Evolutionary conservation across 163 green algal species (phyloP).

Genomic region (Scenedesmus sp.): DNA sequence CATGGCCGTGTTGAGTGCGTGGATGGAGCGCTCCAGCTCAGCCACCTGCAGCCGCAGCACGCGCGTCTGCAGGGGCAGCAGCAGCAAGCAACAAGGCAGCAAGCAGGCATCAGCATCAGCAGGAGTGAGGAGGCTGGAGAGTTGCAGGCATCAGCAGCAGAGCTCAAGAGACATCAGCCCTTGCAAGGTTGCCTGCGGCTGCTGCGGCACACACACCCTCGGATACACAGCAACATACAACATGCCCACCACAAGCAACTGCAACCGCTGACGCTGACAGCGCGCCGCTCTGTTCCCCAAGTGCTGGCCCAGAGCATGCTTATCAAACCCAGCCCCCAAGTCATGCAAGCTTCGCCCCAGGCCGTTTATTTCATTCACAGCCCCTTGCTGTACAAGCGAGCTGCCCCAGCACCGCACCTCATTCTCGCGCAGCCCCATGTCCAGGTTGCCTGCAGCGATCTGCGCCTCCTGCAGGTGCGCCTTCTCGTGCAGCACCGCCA

Average conservation of each 20-base stretch:
- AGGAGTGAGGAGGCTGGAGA: neutral
- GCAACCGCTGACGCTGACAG: too few species aligned
- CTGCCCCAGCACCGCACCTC: slow-evolving; percentile 8
- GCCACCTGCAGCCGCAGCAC: slow-evolving; percentile 44
- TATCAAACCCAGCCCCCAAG: too few species aligned
- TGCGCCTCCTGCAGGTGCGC: slow-evolving; percentile 66
- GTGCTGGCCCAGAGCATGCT: too few species aligned
- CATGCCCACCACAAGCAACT: too few species aligned
- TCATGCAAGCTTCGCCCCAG: too few species aligned
- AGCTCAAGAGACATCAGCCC: too few species aligned
- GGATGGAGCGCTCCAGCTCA: slow-evolving; percentile 73
- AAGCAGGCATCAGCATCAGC: slow-evolving; percentile 17
- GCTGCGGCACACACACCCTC: too few species aligned
- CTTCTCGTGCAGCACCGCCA: slow-evolving; percentile 91
- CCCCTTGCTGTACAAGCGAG: too few species aligned
- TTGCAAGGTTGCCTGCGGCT: neutral
- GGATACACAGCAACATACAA: too few species aligned
- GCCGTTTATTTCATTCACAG: too few species aligned
- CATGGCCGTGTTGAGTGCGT: slow-evolving; percentile 57
- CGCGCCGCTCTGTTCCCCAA: too few species aligned
- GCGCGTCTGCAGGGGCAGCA: slow-evolving; percentile 57
- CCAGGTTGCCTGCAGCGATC: slow-evolving; percentile 66
- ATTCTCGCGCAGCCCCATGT: slow-evolving; percentile 56
- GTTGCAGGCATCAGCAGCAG: neutral
- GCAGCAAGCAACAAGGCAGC: too few species aligned